Conservation (phyloP, 164 flowering plant species). For the Magnolia changhungtana region DNA sequence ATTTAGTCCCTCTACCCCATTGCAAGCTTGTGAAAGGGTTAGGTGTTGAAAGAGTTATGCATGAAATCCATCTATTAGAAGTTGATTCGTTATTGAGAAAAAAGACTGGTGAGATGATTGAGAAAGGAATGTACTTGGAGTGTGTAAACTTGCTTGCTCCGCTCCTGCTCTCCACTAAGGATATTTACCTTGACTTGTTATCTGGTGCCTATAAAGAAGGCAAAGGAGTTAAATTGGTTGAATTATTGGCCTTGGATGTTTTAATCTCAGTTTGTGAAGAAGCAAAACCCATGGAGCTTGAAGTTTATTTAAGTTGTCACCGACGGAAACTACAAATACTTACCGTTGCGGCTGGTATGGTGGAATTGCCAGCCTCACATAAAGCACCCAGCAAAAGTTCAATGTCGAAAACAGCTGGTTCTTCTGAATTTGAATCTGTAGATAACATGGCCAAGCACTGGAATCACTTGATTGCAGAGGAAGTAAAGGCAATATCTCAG, state of each 20-base stretch:
- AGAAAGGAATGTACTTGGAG: slow-evolving; percentile 62
- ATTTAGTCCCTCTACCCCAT: slow-evolving; percentile 49
- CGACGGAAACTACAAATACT: slow-evolving; percentile 67
- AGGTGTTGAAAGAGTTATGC: slow-evolving; percentile 51
- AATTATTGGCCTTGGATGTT: slow-evolving; percentile 68
- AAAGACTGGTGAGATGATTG: slow-evolving; percentile 52
- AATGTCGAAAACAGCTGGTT: slow-evolving; percentile 18
- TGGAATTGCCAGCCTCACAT: slow-evolving; percentile 27
- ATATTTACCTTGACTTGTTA: slow-evolving; percentile 39
- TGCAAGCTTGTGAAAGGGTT: slow-evolving; percentile 55
- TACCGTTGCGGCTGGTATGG: slow-evolving; percentile 56
- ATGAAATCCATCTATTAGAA: slow-evolving; percentile 68
- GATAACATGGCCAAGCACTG: slow-evolving; percentile 42
- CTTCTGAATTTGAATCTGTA: slow-evolving; percentile 38
- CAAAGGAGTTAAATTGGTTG: slow-evolving; percentile 45
- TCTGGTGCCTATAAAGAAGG: slow-evolving; percentile 32
- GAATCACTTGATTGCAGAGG: slow-evolving; percentile 57
- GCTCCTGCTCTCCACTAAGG: slow-evolving; percentile 55
- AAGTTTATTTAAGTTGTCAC: slow-evolving; percentile 60
- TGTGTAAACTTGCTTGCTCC: slow-evolving; percentile 69
- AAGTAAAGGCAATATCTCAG: slow-evolving; percentile 65
- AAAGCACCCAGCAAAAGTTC: slow-evolving; percentile 27
- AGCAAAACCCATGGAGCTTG: slow-evolving; percentile 46
- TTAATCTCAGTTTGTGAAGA: slow-evolving; percentile 70
- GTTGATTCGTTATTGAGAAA: slow-evolving; percentile 56